Conservation (phyloP, 306 rosid species). For the Casuarina cunninghamiana region DNA sequence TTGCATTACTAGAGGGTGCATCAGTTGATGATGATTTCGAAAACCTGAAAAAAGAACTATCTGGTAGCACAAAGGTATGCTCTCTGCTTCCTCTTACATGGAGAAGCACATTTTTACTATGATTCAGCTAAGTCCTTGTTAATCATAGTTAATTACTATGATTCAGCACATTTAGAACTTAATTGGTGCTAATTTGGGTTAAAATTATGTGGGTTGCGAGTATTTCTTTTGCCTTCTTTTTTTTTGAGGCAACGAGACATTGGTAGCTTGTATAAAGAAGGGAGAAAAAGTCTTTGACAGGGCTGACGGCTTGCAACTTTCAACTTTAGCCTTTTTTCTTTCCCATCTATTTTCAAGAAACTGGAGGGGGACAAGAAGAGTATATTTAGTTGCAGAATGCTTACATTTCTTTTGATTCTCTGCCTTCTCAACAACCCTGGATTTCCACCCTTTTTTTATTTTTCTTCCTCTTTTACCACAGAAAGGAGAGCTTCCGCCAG, state of each 20-base stretch:
- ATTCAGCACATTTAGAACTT: background rate
- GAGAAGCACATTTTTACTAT: background rate
- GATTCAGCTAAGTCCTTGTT: background rate
- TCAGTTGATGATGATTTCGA: conserved; percentile 57
- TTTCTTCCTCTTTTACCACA: conserved; percentile 16
- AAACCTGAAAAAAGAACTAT: conserved; percentile 50
- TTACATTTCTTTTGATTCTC: background rate
- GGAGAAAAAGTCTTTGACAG: conserved; percentile 1
- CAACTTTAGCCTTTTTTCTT: background rate
- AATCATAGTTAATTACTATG: background rate
- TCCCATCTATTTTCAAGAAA: background rate
- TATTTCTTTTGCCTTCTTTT: background rate
- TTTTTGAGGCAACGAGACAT: background rate
- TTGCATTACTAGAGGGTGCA: conserved; percentile 55
- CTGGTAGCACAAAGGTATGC: conserved; percentile 53
- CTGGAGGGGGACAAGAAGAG: background rate
- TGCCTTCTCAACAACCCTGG: background rate
- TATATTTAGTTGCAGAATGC: background rate
- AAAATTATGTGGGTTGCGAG: background rate
- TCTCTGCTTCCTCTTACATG: background rate
- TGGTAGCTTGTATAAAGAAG: background rate
- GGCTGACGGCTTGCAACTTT: conserved; percentile 4
- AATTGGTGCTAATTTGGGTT: background rate
- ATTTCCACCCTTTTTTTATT: background rate
- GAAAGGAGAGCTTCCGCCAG: conserved; percentile 65